A percentile compares a stretch with the other conserved stretches of the same genome.
Evolutionary conservation across 2,329 filamentous ascomycete genomes (phyloP).

Genomic region (Aspergillus sp.): DNA sequence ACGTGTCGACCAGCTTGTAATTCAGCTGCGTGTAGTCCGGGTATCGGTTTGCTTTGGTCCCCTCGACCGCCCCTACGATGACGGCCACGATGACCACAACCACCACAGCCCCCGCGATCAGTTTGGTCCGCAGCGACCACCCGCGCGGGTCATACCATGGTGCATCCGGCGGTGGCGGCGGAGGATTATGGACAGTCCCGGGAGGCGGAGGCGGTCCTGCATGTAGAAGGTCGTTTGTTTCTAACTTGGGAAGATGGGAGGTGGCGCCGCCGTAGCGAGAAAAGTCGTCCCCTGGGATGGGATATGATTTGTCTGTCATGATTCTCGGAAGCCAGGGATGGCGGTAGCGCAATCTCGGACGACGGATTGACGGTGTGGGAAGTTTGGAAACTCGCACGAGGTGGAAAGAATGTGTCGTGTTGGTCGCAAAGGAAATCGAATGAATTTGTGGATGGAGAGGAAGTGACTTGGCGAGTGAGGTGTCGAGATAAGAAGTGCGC

Average conservation of each 20-base stretch:
- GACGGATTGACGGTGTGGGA: neutral
- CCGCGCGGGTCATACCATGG: conserved; percentile 50
- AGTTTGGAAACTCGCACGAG: neutral
- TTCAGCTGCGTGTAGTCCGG: conserved; percentile 43
- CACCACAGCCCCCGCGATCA: conserved; percentile 40
- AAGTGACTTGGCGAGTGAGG: neutral
- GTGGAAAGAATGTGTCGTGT: neutral
- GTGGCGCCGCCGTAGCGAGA: conserved; percentile 22
- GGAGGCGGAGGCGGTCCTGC: conserved; percentile 15
- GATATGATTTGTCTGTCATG: conserved; percentile 15
- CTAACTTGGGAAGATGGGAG: conserved; percentile 18
- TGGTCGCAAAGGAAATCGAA: neutral
- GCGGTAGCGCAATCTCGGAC: neutral
- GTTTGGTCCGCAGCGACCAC: conserved; percentile 57
- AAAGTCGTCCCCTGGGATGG: conserved; percentile 18
- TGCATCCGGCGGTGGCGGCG: conserved; percentile 3
- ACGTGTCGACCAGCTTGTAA: conserved; percentile 46
- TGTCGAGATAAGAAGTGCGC: neutral
- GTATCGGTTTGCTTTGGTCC: conserved; percentile 39
- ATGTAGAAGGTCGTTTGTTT: conserved; percentile 17
- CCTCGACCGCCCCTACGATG: conserved; percentile 46
- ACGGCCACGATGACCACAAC: conserved; percentile 48
- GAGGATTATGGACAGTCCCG: conserved; percentile 3
- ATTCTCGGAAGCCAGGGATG: neutral
- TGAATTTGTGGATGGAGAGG: neutral